Evolutionary conservation across 2,329 filamentous ascomycete species (phyloP), one percentile per base, ranked within the genome.

Genomic region (Mycosphaerella arachidis): DNA sequence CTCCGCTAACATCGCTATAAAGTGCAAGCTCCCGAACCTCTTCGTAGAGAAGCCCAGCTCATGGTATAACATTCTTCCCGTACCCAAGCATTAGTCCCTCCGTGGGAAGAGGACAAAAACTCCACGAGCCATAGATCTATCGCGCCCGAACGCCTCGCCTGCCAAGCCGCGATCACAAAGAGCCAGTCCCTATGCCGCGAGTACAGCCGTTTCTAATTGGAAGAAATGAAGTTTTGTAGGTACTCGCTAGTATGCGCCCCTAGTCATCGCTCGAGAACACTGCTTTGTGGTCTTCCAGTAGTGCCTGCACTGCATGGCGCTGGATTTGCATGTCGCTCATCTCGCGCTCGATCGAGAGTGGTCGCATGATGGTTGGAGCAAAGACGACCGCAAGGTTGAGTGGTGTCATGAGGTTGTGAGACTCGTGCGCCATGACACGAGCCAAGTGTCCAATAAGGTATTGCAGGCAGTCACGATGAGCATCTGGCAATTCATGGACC

Each of bases 341-440:
- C 75, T 99, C 94, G 62, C 92, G 87, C 74, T 96, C 91, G 62
- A 97, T 84, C 70, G 88, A 93, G 72, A 87, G 83, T 58, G 95
- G 92, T 67, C 93, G 86, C 91, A 99, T 96, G 68, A 99, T 95
- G 0, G 94, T 99, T 7, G 94, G 94, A 8, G 94, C 94, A 73
- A 99, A 99, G 40, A 99, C 94, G 46, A 99, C 94, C 3, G 94
- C 92, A 62, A 97, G 79, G 72, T 99, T 99, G 77, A 95, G 90
- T 58, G 93, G 90, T 27, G 91, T 96, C 94, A 99, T 99, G 74
- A 97, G 76, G 72, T 97, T 97, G 73, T 95, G 89, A 43, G 83
- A 84, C 72, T 96, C 89, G 65, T 90, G 86, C 67, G 86, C 82
- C 59, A 95, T 90, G 43, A 99, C 93, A 61, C 92, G 86, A 67